A percentile compares a stretch with the other conserved stretches of the same genome.
phyloP scores from a whole-genome alignment of 2,329 filamentous ascomycete species.

The Aspergillus novoparasiticus region DNA sequence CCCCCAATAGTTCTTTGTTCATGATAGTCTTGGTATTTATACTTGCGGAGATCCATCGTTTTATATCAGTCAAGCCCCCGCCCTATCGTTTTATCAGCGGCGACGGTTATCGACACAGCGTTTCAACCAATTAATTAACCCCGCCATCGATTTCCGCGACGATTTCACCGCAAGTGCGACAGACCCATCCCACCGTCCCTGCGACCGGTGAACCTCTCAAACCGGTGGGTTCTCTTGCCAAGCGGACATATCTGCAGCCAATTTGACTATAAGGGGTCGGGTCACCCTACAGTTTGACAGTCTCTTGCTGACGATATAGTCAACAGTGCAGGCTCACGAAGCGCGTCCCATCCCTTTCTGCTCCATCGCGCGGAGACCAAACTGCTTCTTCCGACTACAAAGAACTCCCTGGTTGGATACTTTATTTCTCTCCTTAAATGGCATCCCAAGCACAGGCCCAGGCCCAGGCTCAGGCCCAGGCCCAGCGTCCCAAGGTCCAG shows the following conservation, averaged over 20 bases:
- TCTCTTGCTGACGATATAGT: not conserved
- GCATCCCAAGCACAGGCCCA: conserved; percentile 31
- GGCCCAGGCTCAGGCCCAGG: conserved; percentile 25
- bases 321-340: conserved; percentile 1
- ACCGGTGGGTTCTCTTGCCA: not conserved
- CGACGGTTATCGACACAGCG: not conserved
- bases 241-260: not conserved
- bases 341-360: not conserved
- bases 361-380: not conserved
- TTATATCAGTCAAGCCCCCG: not conserved
- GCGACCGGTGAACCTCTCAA: not conserved
- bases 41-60: not conserved
- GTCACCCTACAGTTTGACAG: not conserved
- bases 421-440: conserved; percentile 25
- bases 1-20: not conserved
- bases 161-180: not conserved
- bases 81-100: not conserved
- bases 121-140: conserved; percentile 1
- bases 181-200: not conserved
- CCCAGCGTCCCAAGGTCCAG: conserved; percentile 69
- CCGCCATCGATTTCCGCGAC: not conserved
- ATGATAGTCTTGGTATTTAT: not conserved
- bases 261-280: not conserved
- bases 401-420: not conserved
- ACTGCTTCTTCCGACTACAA: not conserved